Evolutionary conservation across 2,329 filamentous ascomycete species (phyloP), one percentile per base, ranked within the genome.

Genomic region (Diaporthe citriasiana): DNA sequence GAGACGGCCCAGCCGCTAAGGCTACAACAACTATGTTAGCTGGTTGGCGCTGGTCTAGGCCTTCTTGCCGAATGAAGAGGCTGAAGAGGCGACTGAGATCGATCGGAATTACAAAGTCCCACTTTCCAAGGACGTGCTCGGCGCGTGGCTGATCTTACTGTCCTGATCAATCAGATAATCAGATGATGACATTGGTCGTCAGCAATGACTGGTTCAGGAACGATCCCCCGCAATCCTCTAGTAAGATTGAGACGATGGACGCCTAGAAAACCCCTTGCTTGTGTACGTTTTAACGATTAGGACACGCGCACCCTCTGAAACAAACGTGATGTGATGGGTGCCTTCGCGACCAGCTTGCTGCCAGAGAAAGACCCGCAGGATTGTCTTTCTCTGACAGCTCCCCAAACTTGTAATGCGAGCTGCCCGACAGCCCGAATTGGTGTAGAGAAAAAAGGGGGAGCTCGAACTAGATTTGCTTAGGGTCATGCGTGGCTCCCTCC

Each of bases 1-100:
- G 63, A 53, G 63, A 68, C 63, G 63, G 63, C 63, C 33, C 22
- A 68, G 63, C 63, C 63, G 47, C 63, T 30, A 68, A 53, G 22
- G n/a, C 47, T 68, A 6, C 13, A 47, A 6, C 13, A 47, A 40
- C 63, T 40, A 68, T 51, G 30, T 22, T 53, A 51, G 63, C n/a
- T 68, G 27, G 47, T 27, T 38, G 15, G 47, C 59, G 59, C 59
- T 45, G 63, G 30, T 50, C 47, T 53, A 51, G 33, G 15, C 33
- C 33, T 27, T 9, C 22, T 7, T 38, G 13, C 42, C 42, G 27
- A 65, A 65, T 65, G 50, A 22, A 40, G 17, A 53, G 47, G 15
- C 22, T 40, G 15, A 40, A 53, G 47, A 53, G 47, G 47, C 30
- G 27, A 22, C 8, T 38, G 45, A 22, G 30, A 15, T 22, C 13